phyloP scores from a whole-genome alignment of 2,329 filamentous ascomycete species.

The Aspergillus sp. region DNA sequence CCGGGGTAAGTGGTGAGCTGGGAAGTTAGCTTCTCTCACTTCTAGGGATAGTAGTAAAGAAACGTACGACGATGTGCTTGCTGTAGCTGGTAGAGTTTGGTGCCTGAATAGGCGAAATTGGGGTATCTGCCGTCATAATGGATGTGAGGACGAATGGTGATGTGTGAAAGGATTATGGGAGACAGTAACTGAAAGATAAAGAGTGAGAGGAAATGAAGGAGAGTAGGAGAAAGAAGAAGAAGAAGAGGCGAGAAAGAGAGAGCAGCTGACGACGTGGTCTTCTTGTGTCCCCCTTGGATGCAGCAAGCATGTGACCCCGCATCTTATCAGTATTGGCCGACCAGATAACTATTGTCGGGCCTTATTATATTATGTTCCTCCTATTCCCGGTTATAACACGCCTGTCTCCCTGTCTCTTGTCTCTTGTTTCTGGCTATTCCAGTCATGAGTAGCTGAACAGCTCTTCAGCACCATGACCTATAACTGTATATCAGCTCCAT shows the following conservation, averaged over 20 bases:
- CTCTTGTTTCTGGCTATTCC: too few species aligned
- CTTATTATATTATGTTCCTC: too few species aligned
- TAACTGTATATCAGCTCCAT: too few species aligned
- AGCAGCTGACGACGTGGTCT: conserved; percentile 5
- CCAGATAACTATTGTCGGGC: too few species aligned
- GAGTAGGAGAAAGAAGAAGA: not conserved
- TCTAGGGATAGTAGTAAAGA: not conserved
- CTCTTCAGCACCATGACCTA: too few species aligned
- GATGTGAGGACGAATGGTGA: not conserved
- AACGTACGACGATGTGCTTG: conserved; percentile 29
- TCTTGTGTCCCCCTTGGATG: conserved; percentile 2
- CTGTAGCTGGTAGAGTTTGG: conserved; percentile 23
- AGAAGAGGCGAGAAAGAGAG: conserved; percentile 1
- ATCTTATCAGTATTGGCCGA: not conserved
- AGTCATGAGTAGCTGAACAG: too few species aligned
- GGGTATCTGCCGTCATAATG: not conserved
- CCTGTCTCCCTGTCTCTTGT: too few species aligned
- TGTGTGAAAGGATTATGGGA: not conserved
- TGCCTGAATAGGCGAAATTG: conserved; percentile 11
- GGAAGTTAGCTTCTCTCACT: conserved; percentile 1
- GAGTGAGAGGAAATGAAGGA: conserved; percentile 2
- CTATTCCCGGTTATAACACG: too few species aligned
- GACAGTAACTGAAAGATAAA: not conserved
- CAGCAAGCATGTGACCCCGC: conserved; percentile 1
- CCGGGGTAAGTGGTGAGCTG: conserved; percentile 76